Conservation (phyloP, 805 yeast genomes). For the Starmerella sp. region DNA sequence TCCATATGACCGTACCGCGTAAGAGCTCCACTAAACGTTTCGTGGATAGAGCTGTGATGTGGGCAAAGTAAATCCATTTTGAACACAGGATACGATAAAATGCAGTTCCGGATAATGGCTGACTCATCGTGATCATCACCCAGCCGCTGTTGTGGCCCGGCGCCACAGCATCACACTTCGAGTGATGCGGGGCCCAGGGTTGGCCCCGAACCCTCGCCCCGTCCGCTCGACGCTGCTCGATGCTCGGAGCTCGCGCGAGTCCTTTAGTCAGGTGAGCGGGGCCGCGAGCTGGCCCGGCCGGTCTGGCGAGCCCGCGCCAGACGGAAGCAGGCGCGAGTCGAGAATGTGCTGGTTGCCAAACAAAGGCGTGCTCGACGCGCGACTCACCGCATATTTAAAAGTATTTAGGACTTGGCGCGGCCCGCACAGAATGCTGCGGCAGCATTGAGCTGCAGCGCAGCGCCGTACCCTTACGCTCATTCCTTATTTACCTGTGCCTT, state of each 20-base stretch:
- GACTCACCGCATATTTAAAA: no score
- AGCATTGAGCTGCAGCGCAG: no score
- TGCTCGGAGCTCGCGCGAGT: no score
- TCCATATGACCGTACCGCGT: constrained; percentile 21
- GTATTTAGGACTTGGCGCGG: no score
- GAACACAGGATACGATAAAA: constrained; percentile 13
- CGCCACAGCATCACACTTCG: not conserved
- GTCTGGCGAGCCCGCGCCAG: no score
- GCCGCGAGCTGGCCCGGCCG: no score
- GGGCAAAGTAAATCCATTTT: not conserved
- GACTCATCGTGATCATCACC: constrained; percentile 4
- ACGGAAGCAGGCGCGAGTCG: no score
- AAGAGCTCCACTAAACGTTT: constrained; percentile 14
- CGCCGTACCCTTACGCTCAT: not conserved
- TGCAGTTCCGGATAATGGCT: not conserved
- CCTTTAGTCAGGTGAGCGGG: no score
- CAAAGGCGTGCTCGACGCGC: no score
- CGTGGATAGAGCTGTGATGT: constrained; percentile 13
- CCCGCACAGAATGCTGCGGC: no score
- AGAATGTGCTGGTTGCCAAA: no score
- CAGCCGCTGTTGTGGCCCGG: not conserved
- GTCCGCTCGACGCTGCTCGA: no score
- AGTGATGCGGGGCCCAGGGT: not conserved
- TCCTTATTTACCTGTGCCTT: not conserved
- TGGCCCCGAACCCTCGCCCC: not conserved